These are phyloP conservation scores for Tetrastigma voinierianum DNA, from an alignment of 164 flowering plant genomes.

Conservation along the genomic window DNA sequence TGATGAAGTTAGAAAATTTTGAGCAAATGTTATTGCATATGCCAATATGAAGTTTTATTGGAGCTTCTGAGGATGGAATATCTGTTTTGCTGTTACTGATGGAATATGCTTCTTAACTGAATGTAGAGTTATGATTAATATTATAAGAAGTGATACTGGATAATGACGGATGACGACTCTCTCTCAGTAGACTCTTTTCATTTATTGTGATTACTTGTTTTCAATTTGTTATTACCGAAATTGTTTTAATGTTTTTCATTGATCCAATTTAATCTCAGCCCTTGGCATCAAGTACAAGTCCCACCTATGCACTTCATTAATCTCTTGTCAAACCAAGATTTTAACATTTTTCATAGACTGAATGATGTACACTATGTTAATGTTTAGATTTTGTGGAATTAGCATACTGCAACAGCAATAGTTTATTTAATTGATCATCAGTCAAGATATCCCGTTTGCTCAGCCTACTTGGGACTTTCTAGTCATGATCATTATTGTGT, in stretches of 20 bases:
- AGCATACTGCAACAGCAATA: no score
- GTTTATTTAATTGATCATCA: neutral
- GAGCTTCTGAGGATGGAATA: conserved; percentile 5
- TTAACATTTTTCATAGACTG: neutral
- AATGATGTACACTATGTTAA: neutral
- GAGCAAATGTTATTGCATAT: neutral
- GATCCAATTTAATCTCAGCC: conserved; percentile 76
- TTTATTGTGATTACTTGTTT: neutral
- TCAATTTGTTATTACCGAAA: neutral
- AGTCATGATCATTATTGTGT: no score
- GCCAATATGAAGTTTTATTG: neutral
- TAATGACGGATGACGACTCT: conserved; percentile 78
- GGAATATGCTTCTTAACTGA: conserved; percentile 10
- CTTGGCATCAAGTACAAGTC: conserved; percentile 89
- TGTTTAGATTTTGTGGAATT: neutral
- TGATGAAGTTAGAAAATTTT: no score
- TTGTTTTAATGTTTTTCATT: neutral
- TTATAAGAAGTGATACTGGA: conserved; percentile 75
- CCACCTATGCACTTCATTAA: no score
- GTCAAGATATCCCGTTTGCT: neutral
- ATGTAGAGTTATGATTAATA: neutral
- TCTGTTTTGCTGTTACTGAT: conserved; percentile 13
- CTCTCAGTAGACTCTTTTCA: conserved; percentile 37
- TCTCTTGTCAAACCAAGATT: no score
- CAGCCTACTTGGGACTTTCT: no score